phyloP scores from a whole-genome alignment of 352 stramenopile species.

The Globisporangium megalacanthum region DNA sequence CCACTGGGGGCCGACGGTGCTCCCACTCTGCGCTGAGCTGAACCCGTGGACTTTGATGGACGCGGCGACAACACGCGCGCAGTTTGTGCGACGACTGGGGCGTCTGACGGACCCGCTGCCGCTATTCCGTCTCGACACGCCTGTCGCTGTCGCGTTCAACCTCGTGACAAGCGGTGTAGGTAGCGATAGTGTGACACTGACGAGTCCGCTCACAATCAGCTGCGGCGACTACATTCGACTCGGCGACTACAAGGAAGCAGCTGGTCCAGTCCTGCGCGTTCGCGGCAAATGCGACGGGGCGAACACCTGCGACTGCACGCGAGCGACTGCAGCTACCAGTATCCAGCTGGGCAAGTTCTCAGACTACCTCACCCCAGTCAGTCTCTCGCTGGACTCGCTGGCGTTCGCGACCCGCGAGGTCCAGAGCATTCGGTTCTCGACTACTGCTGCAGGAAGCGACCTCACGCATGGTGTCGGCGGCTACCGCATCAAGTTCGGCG shows the following conservation, averaged over 20 bases:
- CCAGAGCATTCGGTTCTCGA: conserved; percentile 52
- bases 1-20: conserved; percentile 58
- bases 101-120: conserved; percentile 37
- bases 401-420: conserved; percentile 52
- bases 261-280: conserved; percentile 47
- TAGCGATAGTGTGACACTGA: conserved; percentile 30
- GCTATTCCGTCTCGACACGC: conserved; percentile 52
- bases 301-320: conserved; percentile 38
- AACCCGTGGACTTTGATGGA: conserved; percentile 51
- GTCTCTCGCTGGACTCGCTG: conserved; percentile 37
- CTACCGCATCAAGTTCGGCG: conserved; percentile 89
- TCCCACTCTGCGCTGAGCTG: conserved; percentile 45
- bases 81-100: conserved; percentile 26
- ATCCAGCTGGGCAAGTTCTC: conserved; percentile 42
- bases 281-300: conserved; percentile 45
- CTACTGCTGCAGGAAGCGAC: conserved; percentile 13
- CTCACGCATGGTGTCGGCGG: conserved; percentile 58
- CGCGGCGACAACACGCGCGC: conserved; percentile 11
- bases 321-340: conserved; percentile 13
- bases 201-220: conserved; percentile 27
- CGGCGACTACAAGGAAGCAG: conserved; percentile 24
- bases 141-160: conserved; percentile 32
- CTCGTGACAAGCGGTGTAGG: conserved; percentile 21
- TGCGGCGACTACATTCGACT: conserved; percentile 72
- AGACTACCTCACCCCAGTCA: conserved; percentile 35